These are phyloP conservation scores for Coffea humblotiana DNA, from an alignment of 305 asterid species.

Conservation along the genomic window DNA sequence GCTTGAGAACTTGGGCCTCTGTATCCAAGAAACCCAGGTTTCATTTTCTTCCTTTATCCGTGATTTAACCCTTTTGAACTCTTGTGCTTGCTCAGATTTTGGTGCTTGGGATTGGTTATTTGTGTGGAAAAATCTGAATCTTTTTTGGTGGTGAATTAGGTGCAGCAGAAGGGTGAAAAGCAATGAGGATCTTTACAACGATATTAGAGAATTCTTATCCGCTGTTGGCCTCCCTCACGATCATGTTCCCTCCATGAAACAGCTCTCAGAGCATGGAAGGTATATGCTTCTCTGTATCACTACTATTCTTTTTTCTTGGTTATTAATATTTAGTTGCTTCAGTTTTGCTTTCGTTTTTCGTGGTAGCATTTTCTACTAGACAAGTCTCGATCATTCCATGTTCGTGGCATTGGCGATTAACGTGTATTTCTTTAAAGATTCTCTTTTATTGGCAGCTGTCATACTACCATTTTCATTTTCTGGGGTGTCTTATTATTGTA, in stretches of 20 bases:
- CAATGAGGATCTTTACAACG: conserved; percentile 64
- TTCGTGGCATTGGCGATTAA: neutral
- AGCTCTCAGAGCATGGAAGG: conserved; percentile 80
- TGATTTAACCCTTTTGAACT: neutral
- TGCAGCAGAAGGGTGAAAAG: conserved; percentile 54
- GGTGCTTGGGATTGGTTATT: neutral
- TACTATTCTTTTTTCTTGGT: neutral
- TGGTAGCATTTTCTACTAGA: neutral
- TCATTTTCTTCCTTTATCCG: neutral
- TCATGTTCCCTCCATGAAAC: conserved; percentile 76
- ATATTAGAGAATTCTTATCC: conserved; percentile 62
- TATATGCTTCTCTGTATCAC: conserved; percentile 28
- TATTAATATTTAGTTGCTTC: neutral
- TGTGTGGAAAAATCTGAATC: neutral
- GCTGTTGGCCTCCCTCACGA: conserved; percentile 66
- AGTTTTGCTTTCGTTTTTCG: neutral
- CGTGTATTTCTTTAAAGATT: neutral
- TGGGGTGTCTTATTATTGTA: neutral
- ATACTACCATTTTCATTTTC: neutral
- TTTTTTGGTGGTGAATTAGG: conserved; percentile 36
- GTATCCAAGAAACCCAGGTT: conserved; percentile 54
- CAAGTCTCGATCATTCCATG: neutral
- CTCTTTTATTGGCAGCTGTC: too few species aligned
- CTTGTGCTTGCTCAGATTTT: neutral
- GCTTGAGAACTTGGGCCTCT: conserved; percentile 32